phyloP scores from a whole-genome alignment of 2,329 filamentous ascomycete genomes.

The Aureobasidium pullulans region DNA sequence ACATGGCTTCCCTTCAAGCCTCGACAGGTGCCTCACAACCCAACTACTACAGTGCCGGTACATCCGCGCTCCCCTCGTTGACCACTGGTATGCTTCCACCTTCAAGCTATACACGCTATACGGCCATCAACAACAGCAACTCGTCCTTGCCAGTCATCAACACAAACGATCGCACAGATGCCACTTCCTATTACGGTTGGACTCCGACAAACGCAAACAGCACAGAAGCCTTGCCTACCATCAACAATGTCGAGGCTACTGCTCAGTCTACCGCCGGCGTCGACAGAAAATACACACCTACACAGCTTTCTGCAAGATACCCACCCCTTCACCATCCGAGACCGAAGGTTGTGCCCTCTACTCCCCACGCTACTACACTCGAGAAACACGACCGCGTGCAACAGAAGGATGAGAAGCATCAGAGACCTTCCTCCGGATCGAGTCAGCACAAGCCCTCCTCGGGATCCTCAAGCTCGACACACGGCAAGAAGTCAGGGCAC shows the following conservation, averaged over 20 bases:
- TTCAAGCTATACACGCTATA: neutral
- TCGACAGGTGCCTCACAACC: neutral
- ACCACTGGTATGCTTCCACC: neutral
- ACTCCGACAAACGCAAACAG: neutral
- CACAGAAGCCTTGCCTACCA: neutral
- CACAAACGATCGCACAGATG: neutral
- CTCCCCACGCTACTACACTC: neutral
- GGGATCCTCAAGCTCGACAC: neutral
- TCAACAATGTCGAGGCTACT: neutral
- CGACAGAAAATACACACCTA: neutral
- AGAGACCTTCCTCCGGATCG: neutral
- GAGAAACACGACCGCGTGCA: neutral
- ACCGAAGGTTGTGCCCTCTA: constrained; percentile 3
- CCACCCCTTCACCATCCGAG: neutral
- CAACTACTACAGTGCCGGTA: neutral
- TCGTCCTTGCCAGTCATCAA: neutral
- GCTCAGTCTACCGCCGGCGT: neutral
- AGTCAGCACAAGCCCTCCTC: neutral
- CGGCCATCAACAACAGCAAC: neutral
- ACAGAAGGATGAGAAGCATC: neutral
- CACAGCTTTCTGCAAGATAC: neutral
- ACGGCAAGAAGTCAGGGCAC: neutral
- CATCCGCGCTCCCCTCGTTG: neutral
- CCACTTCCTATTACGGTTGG: constrained; percentile 4
- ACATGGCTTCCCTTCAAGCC: neutral